phyloP scores from a whole-genome alignment of 2,329 filamentous ascomycete genomes.

The Verruconis gallopava region DNA sequence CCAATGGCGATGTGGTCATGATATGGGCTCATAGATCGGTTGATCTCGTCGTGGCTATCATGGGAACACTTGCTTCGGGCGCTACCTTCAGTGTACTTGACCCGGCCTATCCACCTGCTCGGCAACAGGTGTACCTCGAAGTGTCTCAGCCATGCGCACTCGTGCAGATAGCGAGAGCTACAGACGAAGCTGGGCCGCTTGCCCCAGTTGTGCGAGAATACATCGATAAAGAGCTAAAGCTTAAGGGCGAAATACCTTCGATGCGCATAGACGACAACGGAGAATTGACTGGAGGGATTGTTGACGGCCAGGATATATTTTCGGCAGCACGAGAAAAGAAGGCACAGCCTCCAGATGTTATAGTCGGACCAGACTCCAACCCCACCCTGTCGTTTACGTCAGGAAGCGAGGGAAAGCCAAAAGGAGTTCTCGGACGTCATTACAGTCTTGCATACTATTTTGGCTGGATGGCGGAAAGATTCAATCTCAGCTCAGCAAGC shows the following conservation, averaged over 20 bases:
- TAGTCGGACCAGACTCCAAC: constrained; percentile 75
- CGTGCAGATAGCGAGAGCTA: constrained; percentile 60
- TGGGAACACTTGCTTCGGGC: constrained; percentile 54
- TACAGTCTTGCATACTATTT: constrained; percentile 80
- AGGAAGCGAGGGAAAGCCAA: constrained; percentile 67
- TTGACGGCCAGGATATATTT: constrained; percentile 56
- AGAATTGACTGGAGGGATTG: constrained; percentile 50
- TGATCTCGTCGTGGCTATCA: constrained; percentile 62
- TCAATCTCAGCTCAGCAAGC: constrained; percentile 57
- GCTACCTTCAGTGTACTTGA: constrained; percentile 56
- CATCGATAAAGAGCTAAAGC: constrained; percentile 56
- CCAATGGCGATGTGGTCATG: constrained; percentile 82
- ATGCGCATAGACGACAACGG: constrained; percentile 62
- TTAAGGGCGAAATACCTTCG: constrained; percentile 63
- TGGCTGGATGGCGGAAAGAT: constrained; percentile 81
- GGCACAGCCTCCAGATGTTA: constrained; percentile 49
- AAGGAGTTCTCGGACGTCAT: constrained; percentile 79
- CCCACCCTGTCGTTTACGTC: constrained; percentile 53
- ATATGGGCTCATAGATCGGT: constrained; percentile 71
- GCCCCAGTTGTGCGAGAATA: constrained; percentile 50
- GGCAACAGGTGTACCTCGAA: constrained; percentile 74
- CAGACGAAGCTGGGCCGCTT: constrained; percentile 51
- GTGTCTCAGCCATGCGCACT: constrained; percentile 62
- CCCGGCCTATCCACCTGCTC: constrained; percentile 65
- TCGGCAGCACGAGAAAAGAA: constrained; percentile 39